phyloP scores from a whole-genome alignment of 495 filamentous ascomycete genomes.

The Hypomontagnella submonticulosa region DNA sequence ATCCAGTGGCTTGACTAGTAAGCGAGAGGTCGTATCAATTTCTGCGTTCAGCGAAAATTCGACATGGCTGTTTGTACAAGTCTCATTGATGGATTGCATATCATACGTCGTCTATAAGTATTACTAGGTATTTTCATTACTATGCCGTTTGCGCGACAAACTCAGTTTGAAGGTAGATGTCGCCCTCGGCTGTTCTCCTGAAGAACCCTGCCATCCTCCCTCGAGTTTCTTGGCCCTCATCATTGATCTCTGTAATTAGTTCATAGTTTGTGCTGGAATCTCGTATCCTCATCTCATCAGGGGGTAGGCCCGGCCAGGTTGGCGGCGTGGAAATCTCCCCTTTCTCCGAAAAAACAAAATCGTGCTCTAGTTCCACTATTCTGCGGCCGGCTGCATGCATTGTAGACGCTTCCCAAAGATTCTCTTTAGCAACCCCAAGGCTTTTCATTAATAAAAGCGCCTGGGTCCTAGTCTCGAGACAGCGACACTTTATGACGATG shows the following conservation, averaged over 20 bases:
- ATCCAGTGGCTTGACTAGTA: too few relatives aligned
- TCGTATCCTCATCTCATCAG: conserved; percentile 41
- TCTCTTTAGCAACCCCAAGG: conserved; percentile 49
- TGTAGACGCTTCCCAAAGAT: conserved; percentile 53
- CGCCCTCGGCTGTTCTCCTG: conserved; percentile 29
- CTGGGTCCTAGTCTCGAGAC: conserved; percentile 55
- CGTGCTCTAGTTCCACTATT: conserved; percentile 43
- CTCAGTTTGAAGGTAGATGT: conserved; percentile 40
- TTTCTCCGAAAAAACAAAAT: conserved; percentile 15
- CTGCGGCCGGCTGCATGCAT: conserved; percentile 46
- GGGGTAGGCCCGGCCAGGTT: conserved; percentile 33
- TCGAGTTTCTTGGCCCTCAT: conserved; percentile 5
- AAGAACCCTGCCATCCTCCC: conserved; percentile 40
- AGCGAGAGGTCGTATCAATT: too few relatives aligned
- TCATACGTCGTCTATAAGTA: not conserved
- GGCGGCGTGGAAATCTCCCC: conserved; percentile 14
- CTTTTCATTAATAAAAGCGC: conserved; percentile 54
- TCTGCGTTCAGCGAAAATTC: too few relatives aligned
- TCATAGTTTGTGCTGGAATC: conserved; percentile 28
- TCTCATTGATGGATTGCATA: too few relatives aligned
- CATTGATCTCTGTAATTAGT: conserved; percentile 11
- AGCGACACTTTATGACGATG: conserved; percentile 61
- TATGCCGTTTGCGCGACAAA: conserved; percentile 19
- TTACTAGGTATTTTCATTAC: not conserved
- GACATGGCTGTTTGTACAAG: too few relatives aligned